A percentile compares a stretch with the other conserved stretches of the same genome.
These are phyloP conservation scores for Rubroboletus satanas DNA, from an alignment of 768 basidiomycete species.

Conservation along the genomic window DNA sequence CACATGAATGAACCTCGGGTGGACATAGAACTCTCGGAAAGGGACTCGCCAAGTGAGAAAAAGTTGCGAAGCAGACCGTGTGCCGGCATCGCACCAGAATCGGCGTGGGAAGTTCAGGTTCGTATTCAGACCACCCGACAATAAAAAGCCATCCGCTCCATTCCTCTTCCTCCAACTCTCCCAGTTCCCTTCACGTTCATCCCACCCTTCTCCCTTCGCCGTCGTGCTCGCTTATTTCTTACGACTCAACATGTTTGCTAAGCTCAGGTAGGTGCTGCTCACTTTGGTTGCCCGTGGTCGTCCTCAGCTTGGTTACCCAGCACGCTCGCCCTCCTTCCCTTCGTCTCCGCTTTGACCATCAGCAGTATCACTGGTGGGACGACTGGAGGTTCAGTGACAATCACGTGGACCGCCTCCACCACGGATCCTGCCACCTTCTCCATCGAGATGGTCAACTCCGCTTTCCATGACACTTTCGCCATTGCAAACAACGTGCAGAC, in stretches of 20 bases:
- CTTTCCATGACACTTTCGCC: constrained; percentile 52
- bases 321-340: constrained; percentile 43
- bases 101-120: constrained; percentile 23
- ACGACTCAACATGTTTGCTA: constrained; percentile 46
- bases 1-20: neutral
- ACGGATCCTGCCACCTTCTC: constrained; percentile 43
- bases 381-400: constrained; percentile 33
- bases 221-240: constrained; percentile 2
- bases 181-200: constrained; percentile 18
- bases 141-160: constrained; percentile 20
- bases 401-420: constrained; percentile 44
- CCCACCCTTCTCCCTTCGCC: constrained; percentile 3
- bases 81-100: constrained; percentile 19
- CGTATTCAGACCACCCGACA: constrained; percentile 3
- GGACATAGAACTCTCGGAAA: constrained; percentile 13
- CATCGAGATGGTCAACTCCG: constrained; percentile 44
- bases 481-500: constrained; percentile 54
- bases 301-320: constrained; percentile 19
- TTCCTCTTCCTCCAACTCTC: constrained; percentile 2
- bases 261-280: constrained; percentile 39
- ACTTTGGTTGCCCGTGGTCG: neutral
- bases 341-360: constrained; percentile 45
- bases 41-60: constrained; percentile 12
- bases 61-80: constrained; percentile 2
- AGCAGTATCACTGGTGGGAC: constrained; percentile 32